Conservation (phyloP, 2,329 filamentous ascomycete species). For the Elsinoe fawcettii region DNA sequence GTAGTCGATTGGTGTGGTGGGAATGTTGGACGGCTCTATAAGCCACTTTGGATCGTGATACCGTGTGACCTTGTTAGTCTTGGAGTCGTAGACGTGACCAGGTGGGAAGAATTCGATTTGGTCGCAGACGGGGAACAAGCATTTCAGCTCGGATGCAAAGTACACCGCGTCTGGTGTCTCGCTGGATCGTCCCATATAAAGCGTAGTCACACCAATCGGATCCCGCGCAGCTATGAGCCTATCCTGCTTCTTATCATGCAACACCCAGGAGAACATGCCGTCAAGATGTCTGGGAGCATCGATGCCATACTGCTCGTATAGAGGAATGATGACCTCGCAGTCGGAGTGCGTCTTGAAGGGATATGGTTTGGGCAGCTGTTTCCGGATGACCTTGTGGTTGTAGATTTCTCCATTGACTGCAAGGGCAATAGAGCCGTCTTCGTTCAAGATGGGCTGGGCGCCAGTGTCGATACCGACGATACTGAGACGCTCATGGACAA, state of each 20-base stretch:
- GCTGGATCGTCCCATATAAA: slow-evolving; percentile 88
- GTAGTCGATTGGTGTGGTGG: slow-evolving; percentile 72
- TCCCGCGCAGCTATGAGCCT: slow-evolving; percentile 89
- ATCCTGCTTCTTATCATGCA: slow-evolving; percentile 93
- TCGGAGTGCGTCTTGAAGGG: slow-evolving; percentile 98
- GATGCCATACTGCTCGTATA: slow-evolving; percentile 88
- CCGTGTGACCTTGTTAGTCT: slow-evolving; percentile 72
- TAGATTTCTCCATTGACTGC: slow-evolving; percentile 99
- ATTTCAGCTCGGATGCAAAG: slow-evolving; percentile 97
- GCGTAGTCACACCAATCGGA: slow-evolving; percentile 92
- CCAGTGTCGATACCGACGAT: slow-evolving; percentile 97
- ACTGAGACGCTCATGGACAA: slow-evolving; percentile 94
- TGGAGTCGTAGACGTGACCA: slow-evolving; percentile 92
- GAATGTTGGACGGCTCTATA: slow-evolving; percentile 73
- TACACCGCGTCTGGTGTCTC: slow-evolving; percentile 76
- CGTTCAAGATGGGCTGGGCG: slow-evolving; percentile 89
- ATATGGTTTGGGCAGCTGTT: slow-evolving; percentile 73
- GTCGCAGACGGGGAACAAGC: slow-evolving; percentile 85
- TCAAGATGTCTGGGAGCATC: slow-evolving; percentile 91
- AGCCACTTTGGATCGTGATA: slow-evolving; percentile 88
- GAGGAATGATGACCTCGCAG: slow-evolving; percentile 95
- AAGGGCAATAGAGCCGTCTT: slow-evolving; percentile 77
- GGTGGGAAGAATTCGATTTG: slow-evolving; percentile 90
- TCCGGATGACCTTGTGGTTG: slow-evolving; percentile 94
- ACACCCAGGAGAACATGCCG: slow-evolving; percentile 99